These are phyloP conservation scores for Chloris gayana DNA, from an alignment of 176 grass and related monocot genomes.

Conservation along the genomic window DNA sequence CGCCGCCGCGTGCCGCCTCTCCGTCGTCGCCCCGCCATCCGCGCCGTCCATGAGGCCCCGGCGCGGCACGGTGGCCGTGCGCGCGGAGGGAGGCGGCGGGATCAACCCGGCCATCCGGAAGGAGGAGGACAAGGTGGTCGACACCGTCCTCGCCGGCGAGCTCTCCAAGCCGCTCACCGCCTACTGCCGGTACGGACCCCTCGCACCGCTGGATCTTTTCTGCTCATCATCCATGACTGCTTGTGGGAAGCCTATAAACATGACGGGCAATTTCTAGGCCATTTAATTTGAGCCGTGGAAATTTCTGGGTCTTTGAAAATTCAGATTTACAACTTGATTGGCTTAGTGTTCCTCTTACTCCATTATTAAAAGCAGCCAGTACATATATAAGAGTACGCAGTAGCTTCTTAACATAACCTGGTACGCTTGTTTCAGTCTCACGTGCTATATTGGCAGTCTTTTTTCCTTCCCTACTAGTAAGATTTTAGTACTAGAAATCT, in stretches of 20 bases:
- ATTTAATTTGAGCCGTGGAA: not conserved
- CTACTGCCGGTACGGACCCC: constrained; percentile 71
- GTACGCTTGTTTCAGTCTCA: not conserved
- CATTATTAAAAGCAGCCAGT: not conserved
- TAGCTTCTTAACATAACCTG: not conserved
- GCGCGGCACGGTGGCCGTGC: constrained; percentile 43
- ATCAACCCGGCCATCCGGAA: constrained; percentile 88
- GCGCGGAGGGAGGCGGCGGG: constrained; percentile 68
- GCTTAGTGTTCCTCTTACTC: not conserved
- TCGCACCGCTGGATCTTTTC: not conserved
- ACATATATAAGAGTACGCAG: not conserved
- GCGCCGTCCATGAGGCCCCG: not conserved
- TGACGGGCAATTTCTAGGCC: not conserved
- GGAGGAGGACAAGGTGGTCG: constrained; percentile 88
- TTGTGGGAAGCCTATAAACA: too few relatives aligned
- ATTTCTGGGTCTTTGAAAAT: not conserved
- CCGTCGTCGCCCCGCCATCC: not conserved
- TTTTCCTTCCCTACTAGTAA: not conserved
- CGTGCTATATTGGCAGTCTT: not conserved
- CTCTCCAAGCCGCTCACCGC: constrained; percentile 87
- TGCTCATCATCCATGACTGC: too few relatives aligned
- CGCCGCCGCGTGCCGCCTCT: constrained; percentile 50
- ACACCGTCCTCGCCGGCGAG: constrained; percentile 71
- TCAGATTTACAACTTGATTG: not conserved
- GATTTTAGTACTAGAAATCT: not conserved